Evolutionary conservation across 2,329 filamentous ascomycete genomes (phyloP), one percentile per base, ranked within the genome.

Genomic region (Fusarium austroafricanum): DNA sequence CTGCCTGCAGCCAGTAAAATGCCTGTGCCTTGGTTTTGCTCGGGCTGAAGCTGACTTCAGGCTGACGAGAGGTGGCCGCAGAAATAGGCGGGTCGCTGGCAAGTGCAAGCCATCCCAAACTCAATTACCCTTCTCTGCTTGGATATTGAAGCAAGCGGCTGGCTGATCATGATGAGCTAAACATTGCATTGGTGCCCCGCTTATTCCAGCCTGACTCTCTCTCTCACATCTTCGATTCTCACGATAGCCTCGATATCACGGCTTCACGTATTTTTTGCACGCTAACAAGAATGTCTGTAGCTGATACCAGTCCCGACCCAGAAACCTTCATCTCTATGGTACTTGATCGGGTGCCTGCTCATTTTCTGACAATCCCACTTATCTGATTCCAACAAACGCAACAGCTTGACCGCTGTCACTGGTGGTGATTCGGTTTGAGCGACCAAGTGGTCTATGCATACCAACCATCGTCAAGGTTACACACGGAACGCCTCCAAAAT

Each of bases 21-120:
- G 35, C 59, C 29, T 12, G 42, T 53, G 62, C 55, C 65, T 58
- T 43, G 42, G 43, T 40, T 52, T 35, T 54, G 43, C 33, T 52
- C 21, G 28, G 55, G 46, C 66, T 53, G 66, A 55, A 70, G 57
- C 55, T 67, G 66, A 69, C 66, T 67, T 69, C 56, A 67, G 39
- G 56, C 66, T 68, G 66, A 70, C 66, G 66, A 68, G 67, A 55
- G 42, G 66, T 67, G 66, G 66, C 57, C 63, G 49, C 23, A 33
- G 33, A 31, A 35, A 49, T 29, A 23, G 23, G 35, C 40, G 29
- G 26, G 49, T 56, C 33, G 53, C 28, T 38, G 35, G 40, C 52
- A 56, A 56, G 39, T n/a, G 39, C 40, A 55, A 58, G 39, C 44
- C 47, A 49, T 60, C 10, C 12, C 21, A 51, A 70, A 63, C 49